Base-by-base conservation (phyloP, 306 rosid genomes). In the Quercus wislizeni region DNA sequence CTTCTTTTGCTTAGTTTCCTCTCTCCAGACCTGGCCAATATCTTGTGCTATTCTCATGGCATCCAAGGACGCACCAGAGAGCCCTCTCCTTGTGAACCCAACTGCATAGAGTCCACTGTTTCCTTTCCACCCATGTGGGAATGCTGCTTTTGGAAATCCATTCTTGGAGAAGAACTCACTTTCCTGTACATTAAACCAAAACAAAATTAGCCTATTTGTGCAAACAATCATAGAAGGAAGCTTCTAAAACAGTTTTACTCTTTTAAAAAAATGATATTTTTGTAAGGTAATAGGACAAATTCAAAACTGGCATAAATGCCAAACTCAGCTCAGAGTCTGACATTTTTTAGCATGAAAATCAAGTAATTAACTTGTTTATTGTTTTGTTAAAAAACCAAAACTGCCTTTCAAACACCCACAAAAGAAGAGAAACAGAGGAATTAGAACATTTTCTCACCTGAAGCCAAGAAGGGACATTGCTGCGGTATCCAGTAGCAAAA, bases 401-500 rank as follows among this genome's bases (percentile, higher is more conserved):
- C 43, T 9, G 23, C 15, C n/a, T 59, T 75, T 35, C 9, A 1
- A 11, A 25, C 19, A 43, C 38, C 51, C 18, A 19, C 1, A 38
- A 6, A 62, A 7, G 10, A 33, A 75, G 55, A 59, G 64, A 46
- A 63, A 20, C 64, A 68, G 25, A 81, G 30, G 33, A 49, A 43
- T 14, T 27, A 19, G 70, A 81, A 75, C 78, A 59, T 57, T 41
- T 73, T 88, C 90, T 90, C 85, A 94, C 98, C 98, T 89, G 89
- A 4, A 95, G 96, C 99, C 99, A 95, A 69, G 76, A 87, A n/a
- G 99, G 99, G 57, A 95, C 99, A 31, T 93, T 95, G 91, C 99
- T 95, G 31, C 96, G 88, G 77, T 95, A 95, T 0, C 99, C 99
- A 0, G 99, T 95, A 0, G 99, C 99, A 2, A 95, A 85, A 31